Base-by-base conservation (phyloP, 1,284 basidiomycete species). In the Bjerkandera adusta region DNA sequence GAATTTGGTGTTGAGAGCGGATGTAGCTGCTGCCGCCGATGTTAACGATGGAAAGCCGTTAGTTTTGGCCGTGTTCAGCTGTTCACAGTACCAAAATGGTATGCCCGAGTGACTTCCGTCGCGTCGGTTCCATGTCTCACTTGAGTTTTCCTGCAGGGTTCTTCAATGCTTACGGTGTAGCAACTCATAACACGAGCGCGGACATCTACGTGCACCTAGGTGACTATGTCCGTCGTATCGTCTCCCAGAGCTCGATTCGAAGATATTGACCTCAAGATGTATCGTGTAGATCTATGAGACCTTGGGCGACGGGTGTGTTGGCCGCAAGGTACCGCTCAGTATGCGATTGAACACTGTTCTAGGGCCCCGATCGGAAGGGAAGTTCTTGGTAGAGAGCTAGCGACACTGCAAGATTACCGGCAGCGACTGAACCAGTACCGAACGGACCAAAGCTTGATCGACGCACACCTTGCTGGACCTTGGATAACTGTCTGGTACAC, bases 131-230 rank as follows among this genome's bases (percentile, higher is more conserved):
- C 15, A 30, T 30, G 16, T 21, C n/a, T 22, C 39, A 22, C 16
- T 32, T 35, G 34, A 41, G 10, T 25, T 32, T 57, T 54, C 29
- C 57, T 60, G 2, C 42, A 72, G 83, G 84, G 1, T 84, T 73
- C 63, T 86, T 85, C 70, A 84, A 84, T 58, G 81, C 82, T 10
- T 87, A 85, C 58, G 76, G 77, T 7, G 69, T 76, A 38, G 79
- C 80, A 1, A 74, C 79, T 18, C 74, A 74, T 44, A 77, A 80
- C 53, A 75, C 77, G 10, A 69, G 70, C 21, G 71, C 79, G 2
- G 81, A 85, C 55, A 66, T 80, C 39, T 82, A 79, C 49, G 59
- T 84, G 34, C 83, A 85, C 56, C 69, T 85, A 21, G 83, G 82
- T 12, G 82, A 84, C 63, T 85, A 84, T 62, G 79, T 79, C 48